phyloP scores from a whole-genome alignment of 345 rosid genomes.

The Citropsis articulata region DNA sequence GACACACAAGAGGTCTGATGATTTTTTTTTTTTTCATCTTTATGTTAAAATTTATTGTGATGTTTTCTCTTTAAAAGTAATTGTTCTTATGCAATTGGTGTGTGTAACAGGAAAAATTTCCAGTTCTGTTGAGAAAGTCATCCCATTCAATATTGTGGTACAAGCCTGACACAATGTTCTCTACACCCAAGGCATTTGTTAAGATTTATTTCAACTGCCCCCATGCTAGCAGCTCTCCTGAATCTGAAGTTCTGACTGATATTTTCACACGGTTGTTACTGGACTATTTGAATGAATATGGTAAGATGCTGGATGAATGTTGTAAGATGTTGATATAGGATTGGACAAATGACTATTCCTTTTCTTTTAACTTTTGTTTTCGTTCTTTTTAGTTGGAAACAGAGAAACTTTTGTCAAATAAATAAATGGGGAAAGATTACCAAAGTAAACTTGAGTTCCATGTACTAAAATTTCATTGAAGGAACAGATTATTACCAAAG shows the following conservation, averaged over 20 bases:
- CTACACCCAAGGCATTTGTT: conserved; percentile 75
- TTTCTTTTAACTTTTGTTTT: background rate
- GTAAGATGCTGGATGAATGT: conserved; percentile 37
- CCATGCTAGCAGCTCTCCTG: conserved; percentile 67
- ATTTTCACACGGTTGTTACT: conserved; percentile 68
- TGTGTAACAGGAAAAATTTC: conserved; percentile 54
- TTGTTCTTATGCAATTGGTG: conserved; percentile 19
- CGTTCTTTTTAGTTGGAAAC: background rate
- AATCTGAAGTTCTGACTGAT: conserved; percentile 67
- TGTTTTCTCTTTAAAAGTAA: background rate
- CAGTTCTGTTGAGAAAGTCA: conserved; percentile 62
- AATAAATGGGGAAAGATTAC: background rate
- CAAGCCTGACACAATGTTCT: conserved; percentile 85
- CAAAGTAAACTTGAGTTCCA: background rate
- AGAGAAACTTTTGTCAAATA: background rate
- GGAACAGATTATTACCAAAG: background rate
- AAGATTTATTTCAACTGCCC: conserved; percentile 86
- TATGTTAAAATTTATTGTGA: background rate
- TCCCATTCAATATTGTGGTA: conserved; percentile 68
- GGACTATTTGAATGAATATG: conserved; percentile 96
- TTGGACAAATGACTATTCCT: background rate
- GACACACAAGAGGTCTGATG: conserved; percentile 52
- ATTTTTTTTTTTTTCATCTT: background rate
- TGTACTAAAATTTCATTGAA: too few relatives aligned
- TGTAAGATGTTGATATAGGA: conserved; percentile 22